Evolutionary conservation across 495 filamentous ascomycete genomes (phyloP).

Genomic region (Mytilinidion resinicola): DNA sequence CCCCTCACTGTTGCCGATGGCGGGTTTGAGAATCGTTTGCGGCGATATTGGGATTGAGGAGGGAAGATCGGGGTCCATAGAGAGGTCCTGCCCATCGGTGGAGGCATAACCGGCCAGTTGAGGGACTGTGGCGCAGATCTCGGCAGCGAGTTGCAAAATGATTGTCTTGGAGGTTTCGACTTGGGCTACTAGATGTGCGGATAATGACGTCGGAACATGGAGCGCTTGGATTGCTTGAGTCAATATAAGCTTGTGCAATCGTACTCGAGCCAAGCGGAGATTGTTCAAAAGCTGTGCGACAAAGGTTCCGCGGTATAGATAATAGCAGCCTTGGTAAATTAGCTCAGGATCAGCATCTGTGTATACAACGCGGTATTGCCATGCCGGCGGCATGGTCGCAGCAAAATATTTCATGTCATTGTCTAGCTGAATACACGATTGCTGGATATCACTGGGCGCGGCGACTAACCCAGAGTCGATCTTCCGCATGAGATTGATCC

Average conservation of each 20-base stretch:
- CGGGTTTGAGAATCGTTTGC: neutral
- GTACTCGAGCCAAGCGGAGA: neutral
- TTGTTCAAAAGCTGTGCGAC: neutral
- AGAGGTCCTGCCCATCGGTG: no score
- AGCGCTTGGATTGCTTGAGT: conserved; percentile 5
- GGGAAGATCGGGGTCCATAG: neutral
- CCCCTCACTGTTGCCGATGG: neutral
- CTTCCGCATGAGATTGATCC: neutral
- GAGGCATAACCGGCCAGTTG: conserved; percentile 15
- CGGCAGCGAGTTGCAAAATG: neutral
- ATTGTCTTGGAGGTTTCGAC: neutral
- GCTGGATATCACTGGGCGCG: neutral
- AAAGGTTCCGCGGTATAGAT: neutral
- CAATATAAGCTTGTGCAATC: conserved; percentile 1
- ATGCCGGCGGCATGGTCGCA: neutral
- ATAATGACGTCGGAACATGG: conserved; percentile 1
- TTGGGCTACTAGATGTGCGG: neutral
- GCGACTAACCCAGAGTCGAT: neutral
- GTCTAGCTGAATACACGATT: conserved; percentile 1
- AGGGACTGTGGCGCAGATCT: conserved; percentile 20
- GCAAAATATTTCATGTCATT: neutral
- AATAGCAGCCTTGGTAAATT: conserved; percentile 9
- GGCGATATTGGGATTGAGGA: neutral
- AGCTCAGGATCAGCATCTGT: neutral
- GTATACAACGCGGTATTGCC: conserved; percentile 1